Conservation (phyloP, 2,329 filamentous ascomycete genomes). For the Fusarium sp. region DNA sequence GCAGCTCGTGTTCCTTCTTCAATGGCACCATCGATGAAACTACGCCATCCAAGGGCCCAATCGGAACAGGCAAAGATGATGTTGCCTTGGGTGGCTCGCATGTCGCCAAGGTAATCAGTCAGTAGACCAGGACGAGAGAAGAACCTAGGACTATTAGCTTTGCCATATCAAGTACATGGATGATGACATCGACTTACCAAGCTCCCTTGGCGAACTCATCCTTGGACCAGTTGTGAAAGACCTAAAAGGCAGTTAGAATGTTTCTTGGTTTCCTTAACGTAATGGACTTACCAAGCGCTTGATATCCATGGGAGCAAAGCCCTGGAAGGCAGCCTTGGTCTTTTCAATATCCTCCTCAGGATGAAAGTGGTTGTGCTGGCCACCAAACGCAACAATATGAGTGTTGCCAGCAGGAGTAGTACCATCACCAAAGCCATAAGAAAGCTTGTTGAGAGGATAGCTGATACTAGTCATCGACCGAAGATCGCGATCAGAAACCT, state of each 20-base stretch:
- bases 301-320: slow-evolving; percentile 51
- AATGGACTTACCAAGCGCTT: slow-evolving; percentile 41
- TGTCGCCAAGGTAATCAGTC: slow-evolving; percentile 54
- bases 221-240: slow-evolving; percentile 63
- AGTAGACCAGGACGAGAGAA: slow-evolving; percentile 55
- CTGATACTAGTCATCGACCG: slow-evolving; percentile 58
- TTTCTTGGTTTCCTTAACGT: accelerated
- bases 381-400: slow-evolving; percentile 61
- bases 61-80: slow-evolving; percentile 62
- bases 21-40: slow-evolving; percentile 64
- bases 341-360: slow-evolving; percentile 56
- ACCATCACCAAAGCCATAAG: slow-evolving; percentile 60
- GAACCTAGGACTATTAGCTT: slow-evolving; percentile 42
- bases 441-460: slow-evolving; percentile 58
- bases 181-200: slow-evolving; percentile 42
- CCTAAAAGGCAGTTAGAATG: slow-evolving; percentile 29
- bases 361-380: slow-evolving; percentile 57
- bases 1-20: slow-evolving; percentile 56
- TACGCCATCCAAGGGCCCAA: slow-evolving; percentile 63
- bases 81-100: slow-evolving; percentile 57
- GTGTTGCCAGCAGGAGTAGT: slow-evolving; percentile 59
- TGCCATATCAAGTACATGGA: accelerated
- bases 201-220: slow-evolving; percentile 62
- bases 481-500: slow-evolving; percentile 55
- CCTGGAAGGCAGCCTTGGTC: slow-evolving; percentile 50